Evolutionary conservation across 2,329 filamentous ascomycete genomes (phyloP).

Genomic region (Clonostachys rhizophaga): DNA sequence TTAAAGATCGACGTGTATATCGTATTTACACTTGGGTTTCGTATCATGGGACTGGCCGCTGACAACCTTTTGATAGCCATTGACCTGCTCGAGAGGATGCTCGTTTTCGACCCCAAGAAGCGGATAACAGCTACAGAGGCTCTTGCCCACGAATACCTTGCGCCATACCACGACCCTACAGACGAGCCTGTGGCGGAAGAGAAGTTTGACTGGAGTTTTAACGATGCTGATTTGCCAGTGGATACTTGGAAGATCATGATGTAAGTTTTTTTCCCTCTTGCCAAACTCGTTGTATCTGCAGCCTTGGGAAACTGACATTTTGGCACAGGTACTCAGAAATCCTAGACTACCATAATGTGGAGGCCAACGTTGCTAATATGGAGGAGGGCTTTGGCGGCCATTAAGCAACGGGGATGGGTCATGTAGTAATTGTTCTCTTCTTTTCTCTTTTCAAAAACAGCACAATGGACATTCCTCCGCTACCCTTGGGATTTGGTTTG

Average conservation of each 20-base stretch:
- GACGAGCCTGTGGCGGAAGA: conserved; percentile 94
- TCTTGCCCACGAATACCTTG: conserved; percentile 86
- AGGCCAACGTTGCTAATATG: conserved; percentile 37
- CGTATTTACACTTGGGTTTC: background rate
- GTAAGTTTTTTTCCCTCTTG: conserved; percentile 45
- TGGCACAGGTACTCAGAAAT: conserved; percentile 91
- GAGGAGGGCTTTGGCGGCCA: conserved; percentile 30
- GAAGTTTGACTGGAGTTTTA: conserved; percentile 99
- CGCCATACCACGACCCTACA: conserved; percentile 94
- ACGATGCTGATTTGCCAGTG: conserved; percentile 93
- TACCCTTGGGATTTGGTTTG: background rate
- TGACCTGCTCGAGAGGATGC: conserved; percentile 91
- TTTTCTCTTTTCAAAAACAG: background rate
- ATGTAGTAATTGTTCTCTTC: no score
- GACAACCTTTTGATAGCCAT: conserved; percentile 55
- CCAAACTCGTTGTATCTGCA: no score
- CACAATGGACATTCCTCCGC: background rate
- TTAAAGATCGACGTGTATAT: no score
- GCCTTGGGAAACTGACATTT: background rate
- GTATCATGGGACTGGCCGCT: background rate
- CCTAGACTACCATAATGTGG: conserved; percentile 95
- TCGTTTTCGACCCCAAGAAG: conserved; percentile 98
- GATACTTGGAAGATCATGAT: conserved; percentile 99
- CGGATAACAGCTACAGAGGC: conserved; percentile 83
- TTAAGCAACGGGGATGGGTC: conserved; percentile 9